Evolutionary conservation across 1,284 basidiomycete genomes (phyloP).

Genomic region (Violaceomyces palustris): DNA sequence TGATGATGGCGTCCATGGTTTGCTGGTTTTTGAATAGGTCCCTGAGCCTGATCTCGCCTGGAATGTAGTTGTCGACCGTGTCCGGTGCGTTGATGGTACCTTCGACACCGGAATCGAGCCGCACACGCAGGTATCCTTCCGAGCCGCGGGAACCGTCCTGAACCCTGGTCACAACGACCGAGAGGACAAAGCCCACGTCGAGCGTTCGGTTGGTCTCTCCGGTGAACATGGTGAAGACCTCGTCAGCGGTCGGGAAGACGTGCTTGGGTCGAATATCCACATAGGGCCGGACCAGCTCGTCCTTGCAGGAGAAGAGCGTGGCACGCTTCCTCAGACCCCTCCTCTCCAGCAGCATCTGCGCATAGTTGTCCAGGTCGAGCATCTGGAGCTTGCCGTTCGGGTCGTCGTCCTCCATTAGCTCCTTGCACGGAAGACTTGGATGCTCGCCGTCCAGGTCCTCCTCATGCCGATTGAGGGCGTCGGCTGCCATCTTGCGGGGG

Average conservation of each 20-base stretch:
- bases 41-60: slow-evolving; percentile 30
- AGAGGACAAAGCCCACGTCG: slow-evolving; percentile 73
- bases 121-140: slow-evolving; percentile 59
- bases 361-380: slow-evolving; percentile 93
- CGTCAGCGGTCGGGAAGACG: slow-evolving; percentile 66
- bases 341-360: slow-evolving; percentile 66
- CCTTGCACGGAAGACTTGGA: slow-evolving; percentile 45
- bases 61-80: slow-evolving; percentile 32
- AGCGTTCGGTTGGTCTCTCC: slow-evolving; percentile 82
- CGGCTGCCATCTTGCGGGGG: slow-evolving; percentile 96
- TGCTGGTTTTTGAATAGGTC: slow-evolving; percentile 59
- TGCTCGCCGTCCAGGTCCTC: slow-evolving; percentile 50
- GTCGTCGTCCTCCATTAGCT: slow-evolving; percentile 78
- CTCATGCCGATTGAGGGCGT: slow-evolving; percentile 73
- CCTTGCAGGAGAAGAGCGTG: slow-evolving; percentile 68
- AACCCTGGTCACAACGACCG: slow-evolving; percentile 68
- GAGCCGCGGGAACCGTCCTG: slow-evolving; percentile 47
- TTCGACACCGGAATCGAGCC: slow-evolving; percentile 80
- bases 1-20: slow-evolving; percentile 74
- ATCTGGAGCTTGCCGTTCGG: slow-evolving; percentile 78
- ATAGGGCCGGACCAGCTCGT: slow-evolving; percentile 82
- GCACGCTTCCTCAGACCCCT: slow-evolving; percentile 58
- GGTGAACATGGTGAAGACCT: slow-evolving; percentile 89
- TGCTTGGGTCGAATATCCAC: slow-evolving; percentile 72
- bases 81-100: slow-evolving; percentile 45